These are phyloP conservation scores for Ananas comosus DNA, from an alignment of 176 grass and related monocot species.

Conservation along the genomic window DNA sequence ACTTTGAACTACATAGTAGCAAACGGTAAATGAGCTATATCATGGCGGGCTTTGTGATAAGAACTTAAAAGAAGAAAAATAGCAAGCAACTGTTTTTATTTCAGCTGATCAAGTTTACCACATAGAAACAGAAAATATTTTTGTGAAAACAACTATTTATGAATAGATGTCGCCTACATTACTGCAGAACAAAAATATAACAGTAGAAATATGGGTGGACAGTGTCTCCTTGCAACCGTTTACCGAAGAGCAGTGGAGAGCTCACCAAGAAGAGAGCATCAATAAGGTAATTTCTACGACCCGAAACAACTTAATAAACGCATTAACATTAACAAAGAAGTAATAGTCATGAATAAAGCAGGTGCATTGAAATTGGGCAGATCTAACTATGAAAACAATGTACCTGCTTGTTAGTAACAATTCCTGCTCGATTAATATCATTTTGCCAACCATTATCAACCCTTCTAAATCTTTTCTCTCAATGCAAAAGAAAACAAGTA, in stretches of 20 bases:
- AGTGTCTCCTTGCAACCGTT: constrained; percentile 79
- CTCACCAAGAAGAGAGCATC: constrained; percentile 47
- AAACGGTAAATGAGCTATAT: too few species aligned
- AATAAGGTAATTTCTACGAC: constrained; percentile 18
- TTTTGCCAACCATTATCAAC: background rate
- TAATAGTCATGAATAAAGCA: too few species aligned
- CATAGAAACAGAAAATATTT: background rate
- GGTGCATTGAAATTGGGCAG: too few species aligned
- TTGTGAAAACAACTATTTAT: constrained; percentile 6
- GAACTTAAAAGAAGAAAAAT: too few species aligned
- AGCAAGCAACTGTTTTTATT: too few species aligned
- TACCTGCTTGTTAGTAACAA: too few species aligned
- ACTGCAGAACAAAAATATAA: constrained; percentile 49
- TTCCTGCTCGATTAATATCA: too few species aligned
- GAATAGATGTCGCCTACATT: background rate
- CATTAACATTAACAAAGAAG: background rate
- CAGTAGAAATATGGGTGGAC: constrained; percentile 71
- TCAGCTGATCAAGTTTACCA: too few species aligned
- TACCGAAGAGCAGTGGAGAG: constrained; percentile 52
- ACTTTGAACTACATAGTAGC: too few species aligned
- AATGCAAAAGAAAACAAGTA: background rate
- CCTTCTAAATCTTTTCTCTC: background rate
- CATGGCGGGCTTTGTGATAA: too few species aligned
- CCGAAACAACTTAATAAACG: too few species aligned
- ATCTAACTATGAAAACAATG: too few species aligned